These are phyloP conservation scores for Metarhizium rileyi DNA, from an alignment of 2,329 filamentous ascomycete genomes.

Conservation along the genomic window DNA sequence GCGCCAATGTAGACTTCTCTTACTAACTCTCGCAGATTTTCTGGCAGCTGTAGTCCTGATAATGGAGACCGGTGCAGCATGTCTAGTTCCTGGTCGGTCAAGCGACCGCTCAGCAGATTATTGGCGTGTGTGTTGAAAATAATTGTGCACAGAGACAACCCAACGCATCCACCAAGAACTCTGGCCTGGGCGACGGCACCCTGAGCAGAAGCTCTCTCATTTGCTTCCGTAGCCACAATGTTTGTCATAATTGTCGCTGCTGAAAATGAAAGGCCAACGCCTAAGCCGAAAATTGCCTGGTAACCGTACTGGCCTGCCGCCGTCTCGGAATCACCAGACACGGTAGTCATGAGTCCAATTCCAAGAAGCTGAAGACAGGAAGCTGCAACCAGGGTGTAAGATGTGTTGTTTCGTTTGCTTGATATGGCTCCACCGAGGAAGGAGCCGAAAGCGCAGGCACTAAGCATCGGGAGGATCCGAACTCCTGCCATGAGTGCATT, in stretches of 20 bases:
- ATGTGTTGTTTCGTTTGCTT: slow-evolving; percentile 43
- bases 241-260: slow-evolving; percentile 48
- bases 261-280: slow-evolving; percentile 48
- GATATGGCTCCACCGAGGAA: slow-evolving; percentile 45
- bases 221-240: slow-evolving; percentile 35
- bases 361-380: slow-evolving; percentile 43
- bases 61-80: slow-evolving; percentile 35
- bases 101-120: slow-evolving; percentile 22
- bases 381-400: slow-evolving; percentile 38
- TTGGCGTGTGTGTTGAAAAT: slow-evolving; percentile 41
- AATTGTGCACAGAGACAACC: slow-evolving; percentile 48
- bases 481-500: slow-evolving; percentile 44
- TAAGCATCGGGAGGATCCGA: slow-evolving; percentile 48
- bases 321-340: slow-evolving; percentile 22
- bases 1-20: slow-evolving; percentile 34
- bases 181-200: slow-evolving; percentile 50
- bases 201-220: slow-evolving; percentile 47
- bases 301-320: slow-evolving; percentile 40
- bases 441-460: slow-evolving; percentile 45
- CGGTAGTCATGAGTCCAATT: slow-evolving; percentile 37
- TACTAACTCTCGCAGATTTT: slow-evolving; percentile 23
- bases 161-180: slow-evolving; percentile 49
- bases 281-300: slow-evolving; percentile 47
- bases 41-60: slow-evolving; percentile 24
- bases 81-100: slow-evolving; percentile 29